Conservation (phyloP, 108 stramenopile genomes). For the Pseudonitzschia pungens region DNA sequence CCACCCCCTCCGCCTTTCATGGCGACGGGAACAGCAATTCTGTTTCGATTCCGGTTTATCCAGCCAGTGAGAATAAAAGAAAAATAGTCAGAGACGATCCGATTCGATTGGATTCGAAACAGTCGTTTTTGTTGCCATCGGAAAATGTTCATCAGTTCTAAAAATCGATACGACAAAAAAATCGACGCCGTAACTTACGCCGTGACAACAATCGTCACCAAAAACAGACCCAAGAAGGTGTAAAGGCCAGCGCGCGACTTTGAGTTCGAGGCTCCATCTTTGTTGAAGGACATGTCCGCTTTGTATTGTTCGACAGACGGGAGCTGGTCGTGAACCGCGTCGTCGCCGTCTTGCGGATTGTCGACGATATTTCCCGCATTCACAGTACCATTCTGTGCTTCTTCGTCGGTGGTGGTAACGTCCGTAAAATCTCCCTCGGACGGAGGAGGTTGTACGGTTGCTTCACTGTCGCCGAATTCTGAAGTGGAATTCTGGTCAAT, state of each 20-base stretch:
- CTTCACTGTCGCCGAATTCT: too few relatives aligned
- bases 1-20: not conserved
- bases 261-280: not conserved
- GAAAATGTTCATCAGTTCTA: not conserved
- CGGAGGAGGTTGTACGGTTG: not conserved
- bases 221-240: constrained; percentile 8
- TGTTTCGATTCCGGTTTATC: not conserved
- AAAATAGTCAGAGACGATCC: not conserved
- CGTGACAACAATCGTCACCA: not conserved
- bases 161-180: not conserved
- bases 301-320: constrained; percentile 27
- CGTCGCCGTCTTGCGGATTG: constrained; percentile 15
- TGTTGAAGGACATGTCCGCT: not conserved
- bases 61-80: too few relatives aligned
- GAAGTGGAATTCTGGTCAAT: not conserved
- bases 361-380: not conserved
- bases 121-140: too few relatives aligned
- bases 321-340: constrained; percentile 24
- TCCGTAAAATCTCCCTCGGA: not conserved
- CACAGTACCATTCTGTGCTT: constrained; percentile 20
- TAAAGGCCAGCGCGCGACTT: constrained; percentile 15
- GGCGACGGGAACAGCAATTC: constrained; percentile 8
- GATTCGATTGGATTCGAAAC: not conserved
- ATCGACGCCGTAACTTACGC: constrained; percentile 4
- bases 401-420: constrained; percentile 10